Conservation (phyloP, 2,329 filamentous ascomycete species). For the Fonsecaea nubica region DNA sequence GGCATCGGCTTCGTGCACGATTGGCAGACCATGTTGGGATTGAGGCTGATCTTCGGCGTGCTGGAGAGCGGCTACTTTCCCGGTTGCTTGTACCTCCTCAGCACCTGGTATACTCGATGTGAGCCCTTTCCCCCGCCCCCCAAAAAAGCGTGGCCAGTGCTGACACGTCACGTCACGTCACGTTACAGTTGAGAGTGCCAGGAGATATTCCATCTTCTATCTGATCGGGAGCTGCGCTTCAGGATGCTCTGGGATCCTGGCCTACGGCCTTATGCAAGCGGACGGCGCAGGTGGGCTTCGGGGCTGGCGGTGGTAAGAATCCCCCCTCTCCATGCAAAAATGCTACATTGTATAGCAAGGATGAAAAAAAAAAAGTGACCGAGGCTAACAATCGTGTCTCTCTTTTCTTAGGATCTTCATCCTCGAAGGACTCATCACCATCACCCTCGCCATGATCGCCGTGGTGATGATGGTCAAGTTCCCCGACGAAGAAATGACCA, state of each 20-base stretch:
- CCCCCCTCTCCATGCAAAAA: no score
- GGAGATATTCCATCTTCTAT: background rate
- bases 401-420: constrained; percentile 27
- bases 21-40: constrained; percentile 38
- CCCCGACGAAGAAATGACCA: constrained; percentile 27
- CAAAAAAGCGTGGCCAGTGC: no score
- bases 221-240: background rate
- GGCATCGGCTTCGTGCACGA: constrained; percentile 41
- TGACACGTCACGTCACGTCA: no score
- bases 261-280: constrained; percentile 45
- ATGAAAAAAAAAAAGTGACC: no score
- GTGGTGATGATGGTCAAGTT: constrained; percentile 44
- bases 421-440: constrained; percentile 39
- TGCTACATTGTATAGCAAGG: no score
- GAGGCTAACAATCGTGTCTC: no score
- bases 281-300: constrained; percentile 42
- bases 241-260: background rate
- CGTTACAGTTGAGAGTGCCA: background rate
- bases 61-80: constrained; percentile 57
- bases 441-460: constrained; percentile 39
- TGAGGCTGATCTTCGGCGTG: constrained; percentile 60
- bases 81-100: constrained; percentile 12
- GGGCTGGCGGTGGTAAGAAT: constrained; percentile 28
- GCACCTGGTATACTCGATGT: constrained; percentile 31
- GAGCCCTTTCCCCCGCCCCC: background rate